Evolutionary conservation across 108 stramenopile species (phyloP).

Genomic region (Skeletonema menzelii): DNA sequence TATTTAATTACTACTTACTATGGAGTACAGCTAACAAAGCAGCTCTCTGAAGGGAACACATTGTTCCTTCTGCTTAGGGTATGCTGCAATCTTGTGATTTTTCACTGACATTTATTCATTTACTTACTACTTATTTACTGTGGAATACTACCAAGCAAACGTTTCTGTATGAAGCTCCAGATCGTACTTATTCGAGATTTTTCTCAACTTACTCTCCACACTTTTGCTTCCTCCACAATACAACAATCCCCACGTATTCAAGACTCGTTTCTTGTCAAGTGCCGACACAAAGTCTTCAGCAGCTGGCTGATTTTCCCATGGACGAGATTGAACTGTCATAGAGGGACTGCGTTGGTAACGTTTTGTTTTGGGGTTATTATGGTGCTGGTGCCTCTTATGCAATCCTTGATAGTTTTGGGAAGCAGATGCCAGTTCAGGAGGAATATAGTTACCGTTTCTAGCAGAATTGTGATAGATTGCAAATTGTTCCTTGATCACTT

Average conservation of each 20-base stretch:
- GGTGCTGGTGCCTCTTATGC: background rate
- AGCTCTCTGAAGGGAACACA: too few relatives aligned
- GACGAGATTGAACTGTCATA: slow-evolving; percentile 4
- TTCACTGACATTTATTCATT: too few relatives aligned
- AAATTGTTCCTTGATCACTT: slow-evolving; percentile 18
- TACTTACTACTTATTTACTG: too few relatives aligned
- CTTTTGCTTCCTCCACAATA: slow-evolving; percentile 37
- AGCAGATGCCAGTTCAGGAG: background rate
- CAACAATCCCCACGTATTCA: slow-evolving; percentile 32
- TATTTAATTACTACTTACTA: too few relatives aligned
- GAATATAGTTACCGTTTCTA: background rate
- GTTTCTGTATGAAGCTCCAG: slow-evolving; percentile 28
- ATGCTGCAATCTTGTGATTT: too few relatives aligned
- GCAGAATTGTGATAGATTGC: background rate
- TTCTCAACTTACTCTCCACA: slow-evolving; percentile 14
- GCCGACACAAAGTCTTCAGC: slow-evolving; percentile 17
- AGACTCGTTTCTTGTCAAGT: slow-evolving; percentile 24
- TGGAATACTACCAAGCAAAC: slow-evolving; percentile 45
- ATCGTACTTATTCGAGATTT: slow-evolving; percentile 10
- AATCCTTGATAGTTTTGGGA: slow-evolving; percentile 1
- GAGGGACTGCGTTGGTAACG: background rate
- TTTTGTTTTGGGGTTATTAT: background rate
- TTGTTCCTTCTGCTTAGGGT: too few relatives aligned
- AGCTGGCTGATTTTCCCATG: slow-evolving; percentile 24
- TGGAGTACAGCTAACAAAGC: too few relatives aligned